Evolutionary conservation across 1,139 yeast genomes (phyloP), one percentile per base, ranked within the genome.

Genomic region (Blastobotrys petasosporus): DNA sequence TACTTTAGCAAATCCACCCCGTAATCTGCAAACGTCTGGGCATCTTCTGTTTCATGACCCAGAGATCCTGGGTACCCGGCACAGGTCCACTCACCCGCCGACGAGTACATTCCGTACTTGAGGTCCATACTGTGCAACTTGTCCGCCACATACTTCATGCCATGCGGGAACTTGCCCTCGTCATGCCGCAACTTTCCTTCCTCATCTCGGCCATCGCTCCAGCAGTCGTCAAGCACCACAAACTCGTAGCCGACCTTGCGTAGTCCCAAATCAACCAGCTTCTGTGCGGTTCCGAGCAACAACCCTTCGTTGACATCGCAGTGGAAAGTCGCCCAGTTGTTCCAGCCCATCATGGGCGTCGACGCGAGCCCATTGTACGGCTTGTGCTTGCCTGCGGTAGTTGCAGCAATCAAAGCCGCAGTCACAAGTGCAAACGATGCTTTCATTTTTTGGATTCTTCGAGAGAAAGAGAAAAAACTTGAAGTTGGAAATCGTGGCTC

Each of bases 271-370:
- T 56, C 51, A 13, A 52, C 54, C 9, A 62, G 52, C 30, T 46
- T 51, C 28, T 58, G 48, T 4, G 65, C 61, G 6, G 61, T 51
- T 11, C 40, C 41, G 15, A 58, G 32, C 6, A 63, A 51, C 37
- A 58, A 42, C 4, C 54, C 49, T 34, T 56, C 65, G 38, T 51
- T 59, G 32, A 61, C 63, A 34, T 59, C 53, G 41, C 67, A 63
- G 7, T 51, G 61, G 45, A 56, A 63, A 3, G 57, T 53, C 39
- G 59, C 59, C 66, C 66, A 63, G 23, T 58, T 57, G 49, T 63
- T 58, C 64, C 65, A 63, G 8, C 66, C 66, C 61, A 63, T 54
- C 37, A 54, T 61, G 4, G 66, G 66, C 1, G 58, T 55, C 16
- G 41, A 36, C 11, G 62, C 61, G 13, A 61, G 51, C 2, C 65